Percentiles rank a stretch among this genome's conserved stretches.
Evolutionary conservation across 2,329 filamentous ascomycete species (phyloP).

Genomic region (Fusarium albosuccineum): DNA sequence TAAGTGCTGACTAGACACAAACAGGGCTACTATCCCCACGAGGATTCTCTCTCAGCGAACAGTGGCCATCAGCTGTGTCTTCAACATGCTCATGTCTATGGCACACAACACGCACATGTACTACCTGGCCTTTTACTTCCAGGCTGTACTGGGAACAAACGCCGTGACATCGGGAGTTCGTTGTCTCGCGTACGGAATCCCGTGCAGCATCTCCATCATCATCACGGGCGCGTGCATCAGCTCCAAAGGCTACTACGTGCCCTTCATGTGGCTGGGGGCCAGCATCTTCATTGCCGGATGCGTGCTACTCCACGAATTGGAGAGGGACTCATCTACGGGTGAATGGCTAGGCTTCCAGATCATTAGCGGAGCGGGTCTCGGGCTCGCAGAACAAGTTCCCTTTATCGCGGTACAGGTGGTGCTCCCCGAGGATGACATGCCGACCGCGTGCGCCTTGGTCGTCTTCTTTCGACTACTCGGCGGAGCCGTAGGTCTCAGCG

Average conservation of each 20-base stretch:
- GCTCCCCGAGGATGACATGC: slow-evolving; percentile 55
- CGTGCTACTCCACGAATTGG: slow-evolving; percentile 36
- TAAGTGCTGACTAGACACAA: slow-evolving; percentile 7
- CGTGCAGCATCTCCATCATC: slow-evolving; percentile 21
- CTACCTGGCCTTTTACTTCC: slow-evolving; percentile 32
- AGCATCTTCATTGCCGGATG: slow-evolving; percentile 23
- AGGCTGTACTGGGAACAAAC: slow-evolving; percentile 16
- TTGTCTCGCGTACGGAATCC: slow-evolving; percentile 5
- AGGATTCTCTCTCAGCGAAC: slow-evolving; percentile 19
- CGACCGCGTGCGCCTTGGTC: slow-evolving; percentile 57
- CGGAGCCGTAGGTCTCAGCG: slow-evolving; percentile 45
- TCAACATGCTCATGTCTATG: slow-evolving; percentile 33
- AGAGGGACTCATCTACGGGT: slow-evolving; percentile 45
- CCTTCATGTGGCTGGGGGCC: slow-evolving; percentile 33
- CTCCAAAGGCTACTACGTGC: slow-evolving; percentile 31
- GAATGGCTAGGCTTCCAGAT: slow-evolving; percentile 61
- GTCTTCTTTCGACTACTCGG: slow-evolving; percentile 62
- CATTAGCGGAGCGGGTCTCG: slow-evolving; percentile 57
- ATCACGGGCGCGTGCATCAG: slow-evolving; percentile 17
- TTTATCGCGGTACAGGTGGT: slow-evolving; percentile 60
- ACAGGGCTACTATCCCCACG: slow-evolving; percentile 17
- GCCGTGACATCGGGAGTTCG: slow-evolving; percentile 24
- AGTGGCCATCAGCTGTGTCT: slow-evolving; percentile 20
- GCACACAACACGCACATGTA: slow-evolving; percentile 30
- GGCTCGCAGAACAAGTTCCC: slow-evolving; percentile 57